A percentile compares a stretch with the other conserved stretches of the same genome.
These are phyloP conservation scores for Beauveria asiatica DNA, from an alignment of 2,329 filamentous ascomycete species.

Conservation along the genomic window DNA sequence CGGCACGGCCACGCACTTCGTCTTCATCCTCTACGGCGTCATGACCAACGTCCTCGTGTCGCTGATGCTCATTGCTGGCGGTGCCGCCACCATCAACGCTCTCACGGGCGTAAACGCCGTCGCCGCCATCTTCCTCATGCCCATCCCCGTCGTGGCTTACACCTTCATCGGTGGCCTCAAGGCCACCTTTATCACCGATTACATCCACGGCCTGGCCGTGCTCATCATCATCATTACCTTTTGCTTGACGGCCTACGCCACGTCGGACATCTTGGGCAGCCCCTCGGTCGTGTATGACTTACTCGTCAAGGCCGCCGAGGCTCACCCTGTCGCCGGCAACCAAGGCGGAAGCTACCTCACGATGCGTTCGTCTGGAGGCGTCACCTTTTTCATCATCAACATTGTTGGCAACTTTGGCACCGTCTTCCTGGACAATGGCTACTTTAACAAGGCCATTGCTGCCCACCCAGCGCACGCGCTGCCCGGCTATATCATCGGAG, in stretches of 20 bases:
- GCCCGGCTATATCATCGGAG: constrained; percentile 80
- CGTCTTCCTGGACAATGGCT: constrained; percentile 79
- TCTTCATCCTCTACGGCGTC: constrained; percentile 74
- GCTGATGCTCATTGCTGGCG: constrained; percentile 80
- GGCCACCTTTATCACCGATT: constrained; percentile 79
- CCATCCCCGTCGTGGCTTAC: constrained; percentile 72
- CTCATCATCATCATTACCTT: constrained; percentile 82
- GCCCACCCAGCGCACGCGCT: constrained; percentile 78
- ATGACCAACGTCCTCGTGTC: constrained; percentile 84
- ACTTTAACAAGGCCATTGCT: constrained; percentile 91
- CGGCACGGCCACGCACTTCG: constrained; percentile 60
- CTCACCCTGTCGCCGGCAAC: constrained; percentile 73
- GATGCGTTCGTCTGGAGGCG: constrained; percentile 64
- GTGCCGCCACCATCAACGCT: constrained; percentile 47
- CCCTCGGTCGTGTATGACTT: constrained; percentile 72
- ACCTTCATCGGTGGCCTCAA: constrained; percentile 75
- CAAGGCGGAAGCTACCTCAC: constrained; percentile 75
- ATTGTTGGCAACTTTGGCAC: constrained; percentile 68
- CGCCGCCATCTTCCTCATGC: constrained; percentile 63
- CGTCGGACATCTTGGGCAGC: constrained; percentile 62
- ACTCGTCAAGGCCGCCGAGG: constrained; percentile 56
- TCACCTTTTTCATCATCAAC: constrained; percentile 88
- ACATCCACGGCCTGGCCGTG: constrained; percentile 77
- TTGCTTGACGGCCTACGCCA: constrained; percentile 72
- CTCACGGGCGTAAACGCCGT: constrained; percentile 47